phyloP scores from a whole-genome alignment of 305 asterid genomes.

The Fraxinus sp. region DNA sequence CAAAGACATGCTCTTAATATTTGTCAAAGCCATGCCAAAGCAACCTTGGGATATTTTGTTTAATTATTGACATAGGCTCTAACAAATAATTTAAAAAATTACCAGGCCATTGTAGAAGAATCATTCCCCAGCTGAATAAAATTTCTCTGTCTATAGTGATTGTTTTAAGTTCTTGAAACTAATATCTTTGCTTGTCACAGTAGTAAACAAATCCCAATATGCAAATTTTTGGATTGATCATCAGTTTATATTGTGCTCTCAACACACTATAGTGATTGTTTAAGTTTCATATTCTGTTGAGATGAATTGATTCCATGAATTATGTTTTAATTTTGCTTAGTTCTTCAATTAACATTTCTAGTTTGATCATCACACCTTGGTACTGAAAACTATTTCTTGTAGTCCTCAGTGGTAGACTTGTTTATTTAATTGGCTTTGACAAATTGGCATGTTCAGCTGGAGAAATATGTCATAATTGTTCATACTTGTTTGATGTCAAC shows the following conservation, averaged over 20 bases:
- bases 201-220: no score
- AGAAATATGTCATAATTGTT: no score
- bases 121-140: no score
- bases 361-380: neutral
- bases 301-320: neutral
- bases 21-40: neutral
- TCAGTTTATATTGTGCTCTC: neutral
- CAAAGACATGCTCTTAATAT: no score
- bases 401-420: neutral
- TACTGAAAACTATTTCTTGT: neutral
- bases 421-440: no score
- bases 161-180: no score
- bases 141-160: no score
- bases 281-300: constrained; percentile 9
- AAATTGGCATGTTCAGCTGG: neutral
- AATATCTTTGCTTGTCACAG: no score
- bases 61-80: neutral
- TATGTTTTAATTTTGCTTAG: no score
- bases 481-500: no score
- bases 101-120: neutral
- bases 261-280: neutral
- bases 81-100: neutral
- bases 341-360: neutral
- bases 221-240: no score
- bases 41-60: neutral